Evolutionary conservation across 2,329 filamentous ascomycete species (phyloP).

Genomic region (Ceratocystis smalleyi): DNA sequence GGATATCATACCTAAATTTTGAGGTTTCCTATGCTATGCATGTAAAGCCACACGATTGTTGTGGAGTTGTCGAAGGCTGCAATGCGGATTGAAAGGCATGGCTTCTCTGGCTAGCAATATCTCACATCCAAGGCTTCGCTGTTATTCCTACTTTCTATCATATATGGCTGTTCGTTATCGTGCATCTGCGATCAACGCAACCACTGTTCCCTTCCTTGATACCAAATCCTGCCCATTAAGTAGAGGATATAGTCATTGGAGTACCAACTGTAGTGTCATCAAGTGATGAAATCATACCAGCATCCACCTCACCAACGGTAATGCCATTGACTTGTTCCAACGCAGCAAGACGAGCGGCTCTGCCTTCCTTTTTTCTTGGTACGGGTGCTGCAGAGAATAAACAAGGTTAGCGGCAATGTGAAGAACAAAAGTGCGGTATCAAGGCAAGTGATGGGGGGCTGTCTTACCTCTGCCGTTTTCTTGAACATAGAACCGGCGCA

Average conservation of each 20-base stretch:
- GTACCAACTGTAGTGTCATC: slow-evolving; percentile 5
- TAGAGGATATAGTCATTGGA: neutral
- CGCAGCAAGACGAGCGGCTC: slow-evolving; percentile 17
- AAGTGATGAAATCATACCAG: slow-evolving; percentile 14
- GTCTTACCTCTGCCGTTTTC: slow-evolving; percentile 76
- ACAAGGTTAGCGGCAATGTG: neutral
- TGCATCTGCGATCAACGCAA: neutral
- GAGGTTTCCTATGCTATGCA: too few relatives aligned
- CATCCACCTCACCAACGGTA: slow-evolving; percentile 15
- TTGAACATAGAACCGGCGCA: slow-evolving; percentile 92
- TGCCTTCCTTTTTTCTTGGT: slow-evolving; percentile 17
- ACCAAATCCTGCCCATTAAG: neutral
- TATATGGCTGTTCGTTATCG: neutral
- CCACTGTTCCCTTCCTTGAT: neutral
- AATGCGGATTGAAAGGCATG: too few relatives aligned
- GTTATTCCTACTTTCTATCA: too few relatives aligned
- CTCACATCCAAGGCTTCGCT: too few relatives aligned
- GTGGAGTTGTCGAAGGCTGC: too few relatives aligned
- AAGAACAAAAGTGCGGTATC: neutral
- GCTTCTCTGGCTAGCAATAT: too few relatives aligned
- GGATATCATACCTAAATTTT: neutral
- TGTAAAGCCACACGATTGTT: neutral
- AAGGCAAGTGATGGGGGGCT: neutral
- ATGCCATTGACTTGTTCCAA: slow-evolving; percentile 17
- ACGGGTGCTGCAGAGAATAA: slow-evolving; percentile 13